These are phyloP conservation scores for Porcisia hertigi DNA, from an alignment of 208 protist species.

Conservation along the genomic window DNA sequence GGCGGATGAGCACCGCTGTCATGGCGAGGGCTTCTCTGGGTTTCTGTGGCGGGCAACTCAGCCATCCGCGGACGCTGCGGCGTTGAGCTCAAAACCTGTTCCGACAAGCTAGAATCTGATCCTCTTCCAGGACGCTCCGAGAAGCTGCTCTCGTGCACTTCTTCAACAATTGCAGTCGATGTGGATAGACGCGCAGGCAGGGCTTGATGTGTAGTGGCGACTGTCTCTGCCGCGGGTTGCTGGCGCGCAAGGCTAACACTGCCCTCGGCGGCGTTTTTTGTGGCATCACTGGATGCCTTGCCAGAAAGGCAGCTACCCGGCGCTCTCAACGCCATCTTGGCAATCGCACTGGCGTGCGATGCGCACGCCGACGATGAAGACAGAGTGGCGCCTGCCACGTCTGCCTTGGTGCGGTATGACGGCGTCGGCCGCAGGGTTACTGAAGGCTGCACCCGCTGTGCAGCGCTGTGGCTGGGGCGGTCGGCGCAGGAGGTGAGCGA, in stretches of 20 bases:
- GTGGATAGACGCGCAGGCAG: background rate
- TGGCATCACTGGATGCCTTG: background rate
- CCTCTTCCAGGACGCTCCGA: background rate
- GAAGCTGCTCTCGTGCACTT: background rate
- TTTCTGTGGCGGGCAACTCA: background rate
- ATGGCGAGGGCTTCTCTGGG: background rate
- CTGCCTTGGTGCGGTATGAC: background rate
- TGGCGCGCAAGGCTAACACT: background rate
- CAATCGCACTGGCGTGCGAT: background rate
- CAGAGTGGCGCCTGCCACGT: background rate
- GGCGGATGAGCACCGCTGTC: background rate
- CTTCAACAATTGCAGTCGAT: background rate
- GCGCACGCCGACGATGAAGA: background rate
- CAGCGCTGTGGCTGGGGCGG: slow-evolving; percentile 1
- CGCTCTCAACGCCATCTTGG: background rate
- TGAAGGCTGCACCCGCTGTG: background rate
- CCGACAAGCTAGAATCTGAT: too few species aligned
- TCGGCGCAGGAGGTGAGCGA: slow-evolving; percentile 1
- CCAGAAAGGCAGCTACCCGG: background rate
- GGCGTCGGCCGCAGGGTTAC: background rate
- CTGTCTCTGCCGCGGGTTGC: background rate
- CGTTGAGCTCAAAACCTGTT: background rate
- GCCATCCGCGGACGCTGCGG: background rate
- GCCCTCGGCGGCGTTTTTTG: background rate
- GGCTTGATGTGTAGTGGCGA: background rate